These are phyloP conservation scores for Nakazawaea populi DNA, from an alignment of 805 yeast genomes.

Conservation along the genomic window DNA sequence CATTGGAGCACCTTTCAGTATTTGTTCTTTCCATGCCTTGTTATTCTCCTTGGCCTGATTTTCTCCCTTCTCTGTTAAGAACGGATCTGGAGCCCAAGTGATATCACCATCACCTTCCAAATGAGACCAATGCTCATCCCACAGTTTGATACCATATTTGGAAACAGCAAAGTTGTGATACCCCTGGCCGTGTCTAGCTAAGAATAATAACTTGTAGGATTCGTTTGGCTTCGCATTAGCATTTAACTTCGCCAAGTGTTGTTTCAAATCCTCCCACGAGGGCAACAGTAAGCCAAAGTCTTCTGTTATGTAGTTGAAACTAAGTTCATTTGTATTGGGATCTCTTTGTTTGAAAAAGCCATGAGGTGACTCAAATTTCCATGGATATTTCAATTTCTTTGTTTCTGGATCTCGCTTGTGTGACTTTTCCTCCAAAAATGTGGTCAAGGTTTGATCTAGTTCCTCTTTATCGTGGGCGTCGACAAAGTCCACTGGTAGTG, in stretches of 20 bases:
- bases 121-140: conserved; percentile 52
- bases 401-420: conserved; percentile 18
- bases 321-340: conserved; percentile 30
- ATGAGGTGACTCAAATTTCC: conserved; percentile 41
- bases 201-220: conserved; percentile 40
- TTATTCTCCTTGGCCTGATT: conserved; percentile 48
- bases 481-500: conserved; percentile 23
- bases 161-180: conserved; percentile 52
- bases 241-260: conserved; percentile 30
- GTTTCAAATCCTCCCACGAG: conserved; percentile 34
- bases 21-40: conserved; percentile 35
- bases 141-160: conserved; percentile 49
- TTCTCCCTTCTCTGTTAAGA: conserved; percentile 48
- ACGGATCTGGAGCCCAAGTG: conserved; percentile 57
- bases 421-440: neutral
- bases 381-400: conserved; percentile 27
- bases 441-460: neutral
- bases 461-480: conserved; percentile 26
- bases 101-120: conserved; percentile 49
- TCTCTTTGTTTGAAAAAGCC: conserved; percentile 48
- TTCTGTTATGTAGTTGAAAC: conserved; percentile 35
- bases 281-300: conserved; percentile 37
- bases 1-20: conserved; percentile 43
- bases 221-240: conserved; percentile 28
- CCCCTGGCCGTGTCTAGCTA: conserved; percentile 70